Percentiles rank a stretch among this genome's conserved stretches.
Evolutionary conservation across 78 protist genomes (phyloP).

Genomic region (Anaeramoeba flamelloides): DNA sequence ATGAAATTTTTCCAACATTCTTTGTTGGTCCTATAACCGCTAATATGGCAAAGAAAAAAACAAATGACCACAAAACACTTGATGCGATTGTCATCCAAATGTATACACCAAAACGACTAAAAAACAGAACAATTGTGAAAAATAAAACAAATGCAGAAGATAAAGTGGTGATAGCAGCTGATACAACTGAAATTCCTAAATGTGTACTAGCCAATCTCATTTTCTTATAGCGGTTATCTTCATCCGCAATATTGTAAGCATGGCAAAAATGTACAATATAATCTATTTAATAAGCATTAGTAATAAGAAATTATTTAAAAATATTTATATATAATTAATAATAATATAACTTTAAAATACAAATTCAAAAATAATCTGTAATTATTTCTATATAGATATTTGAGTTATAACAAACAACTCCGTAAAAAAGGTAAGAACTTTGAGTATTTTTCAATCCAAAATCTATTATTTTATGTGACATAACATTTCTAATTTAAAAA

Average conservation of each 20-base stretch:
- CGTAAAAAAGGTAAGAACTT: too few species aligned
- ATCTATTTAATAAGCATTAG: too few species aligned
- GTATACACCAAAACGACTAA: constrained; percentile 16
- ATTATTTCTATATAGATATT: too few species aligned
- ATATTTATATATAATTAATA: too few species aligned
- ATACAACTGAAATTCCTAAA: constrained; percentile 8
- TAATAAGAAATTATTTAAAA: too few species aligned
- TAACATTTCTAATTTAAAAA: too few species aligned
- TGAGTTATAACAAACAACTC: too few species aligned
- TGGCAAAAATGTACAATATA: constrained; percentile 5
- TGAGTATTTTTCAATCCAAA: too few species aligned
- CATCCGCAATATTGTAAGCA: constrained; percentile 2
- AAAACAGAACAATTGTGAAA: constrained; percentile 4
- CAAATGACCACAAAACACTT: constrained; percentile 9
- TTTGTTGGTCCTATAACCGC: neutral
- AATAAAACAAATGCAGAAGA: constrained; percentile 7
- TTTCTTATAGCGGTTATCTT: neutral
- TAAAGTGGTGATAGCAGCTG: constrained; percentile 13
- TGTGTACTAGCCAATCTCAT: constrained; percentile 7
- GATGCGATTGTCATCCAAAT: constrained; percentile 9
- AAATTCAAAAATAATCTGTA: too few species aligned
- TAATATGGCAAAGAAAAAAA: constrained; percentile 5
- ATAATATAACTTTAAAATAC: too few species aligned
- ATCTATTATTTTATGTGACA: too few species aligned
- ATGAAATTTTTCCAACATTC: too few species aligned